Percentiles rank a stretch among this genome's conserved stretches.
Conservation (phyloP, 148 eudicot genomes). For the Rhododendron henanense region DNA sequence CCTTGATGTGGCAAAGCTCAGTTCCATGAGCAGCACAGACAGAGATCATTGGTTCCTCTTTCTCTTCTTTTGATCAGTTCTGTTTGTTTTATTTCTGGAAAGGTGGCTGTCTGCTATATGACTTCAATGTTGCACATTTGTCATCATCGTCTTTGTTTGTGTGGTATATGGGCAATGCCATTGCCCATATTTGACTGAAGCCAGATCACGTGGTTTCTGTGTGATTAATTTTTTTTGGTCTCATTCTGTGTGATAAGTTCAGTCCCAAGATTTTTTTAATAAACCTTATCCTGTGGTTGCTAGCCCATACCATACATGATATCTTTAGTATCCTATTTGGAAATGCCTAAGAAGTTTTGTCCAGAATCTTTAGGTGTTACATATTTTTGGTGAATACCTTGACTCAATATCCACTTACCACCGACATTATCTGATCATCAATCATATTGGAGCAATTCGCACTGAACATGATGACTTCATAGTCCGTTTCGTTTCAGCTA, state of each 20-base stretch:
- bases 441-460: conserved; percentile 88
- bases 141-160: neutral
- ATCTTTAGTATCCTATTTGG: neutral
- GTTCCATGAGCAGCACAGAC: neutral
- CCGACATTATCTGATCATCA: conserved; percentile 72
- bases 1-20: neutral
- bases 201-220: neutral
- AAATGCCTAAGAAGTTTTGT: neutral
- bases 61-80: neutral
- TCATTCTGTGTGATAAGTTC: neutral
- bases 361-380: conserved; percentile 1
- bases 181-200: neutral
- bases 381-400: conserved; percentile 34
- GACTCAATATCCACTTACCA: conserved; percentile 75
- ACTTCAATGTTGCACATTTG: neutral
- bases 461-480: conserved; percentile 98
- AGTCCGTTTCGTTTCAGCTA: conserved; percentile 75
- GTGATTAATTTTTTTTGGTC: neutral
- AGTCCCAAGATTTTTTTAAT: neutral
- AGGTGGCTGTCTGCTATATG: neutral
- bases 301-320: neutral
- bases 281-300: neutral
- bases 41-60: neutral
- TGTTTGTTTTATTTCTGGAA: neutral
- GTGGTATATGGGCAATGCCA: neutral